Conservation (phyloP, 2,329 filamentous ascomycete species). For the Neopestalotiopsis sp. region DNA sequence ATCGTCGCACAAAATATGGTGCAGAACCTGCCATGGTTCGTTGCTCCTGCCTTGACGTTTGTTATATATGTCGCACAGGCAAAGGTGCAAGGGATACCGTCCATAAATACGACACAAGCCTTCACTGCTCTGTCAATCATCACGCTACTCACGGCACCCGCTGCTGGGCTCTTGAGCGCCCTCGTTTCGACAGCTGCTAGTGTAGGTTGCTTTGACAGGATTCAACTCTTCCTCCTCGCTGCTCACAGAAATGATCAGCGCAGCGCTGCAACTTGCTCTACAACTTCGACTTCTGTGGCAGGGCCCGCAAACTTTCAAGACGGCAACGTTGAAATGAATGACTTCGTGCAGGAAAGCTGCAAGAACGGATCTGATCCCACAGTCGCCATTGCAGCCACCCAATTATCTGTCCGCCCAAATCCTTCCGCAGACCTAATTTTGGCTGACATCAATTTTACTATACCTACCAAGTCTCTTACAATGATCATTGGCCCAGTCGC, state of each 20-base stretch:
- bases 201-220: slow-evolving; percentile 46
- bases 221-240: slow-evolving; percentile 40
- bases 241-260: slow-evolving; percentile 21
- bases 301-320: neutral
- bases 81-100: neutral
- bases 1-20: slow-evolving; percentile 39
- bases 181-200: slow-evolving; percentile 44
- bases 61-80: slow-evolving; percentile 28
- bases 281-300: neutral
- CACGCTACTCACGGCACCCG: slow-evolving; percentile 40
- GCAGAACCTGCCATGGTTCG: slow-evolving; percentile 21
- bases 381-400: neutral
- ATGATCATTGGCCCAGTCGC: slow-evolving; percentile 49
- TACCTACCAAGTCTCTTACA: slow-evolving; percentile 37
- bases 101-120: slow-evolving; percentile 31
- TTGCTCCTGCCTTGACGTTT: slow-evolving; percentile 36
- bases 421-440: neutral
- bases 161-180: neutral
- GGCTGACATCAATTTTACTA: slow-evolving; percentile 35
- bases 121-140: slow-evolving; percentile 49
- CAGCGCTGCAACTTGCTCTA: slow-evolving; percentile 30
- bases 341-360: neutral
- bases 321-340: neutral
- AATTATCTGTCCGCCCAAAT: neutral
- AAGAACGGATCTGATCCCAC: neutral